Percentiles rank a stretch among this genome's conserved stretches.
Conservation (phyloP, 106 monocot species). For the Agapanthus africanus region DNA sequence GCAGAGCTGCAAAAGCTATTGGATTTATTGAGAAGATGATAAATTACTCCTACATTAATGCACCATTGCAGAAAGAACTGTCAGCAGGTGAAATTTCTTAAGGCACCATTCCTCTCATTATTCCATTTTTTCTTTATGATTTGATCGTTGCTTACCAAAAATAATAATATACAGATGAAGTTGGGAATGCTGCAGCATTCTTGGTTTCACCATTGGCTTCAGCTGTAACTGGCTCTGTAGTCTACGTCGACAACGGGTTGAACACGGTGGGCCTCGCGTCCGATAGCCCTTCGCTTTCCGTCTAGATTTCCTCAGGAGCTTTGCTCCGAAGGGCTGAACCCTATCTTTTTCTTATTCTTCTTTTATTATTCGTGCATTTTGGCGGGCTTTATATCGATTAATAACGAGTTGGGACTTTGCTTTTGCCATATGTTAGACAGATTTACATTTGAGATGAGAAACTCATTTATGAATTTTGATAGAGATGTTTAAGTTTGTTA, state of each 20-base stretch:
- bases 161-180: conserved; percentile 45
- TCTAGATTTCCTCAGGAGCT: background rate
- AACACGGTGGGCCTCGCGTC: conserved; percentile 65
- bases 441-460: background rate
- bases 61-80: conserved; percentile 84
- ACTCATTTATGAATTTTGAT: background rate
- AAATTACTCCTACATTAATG: conserved; percentile 76
- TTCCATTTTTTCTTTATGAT: no score
- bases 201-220: conserved; percentile 75
- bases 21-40: conserved; percentile 98
- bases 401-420: conserved; percentile 4
- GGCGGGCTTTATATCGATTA: background rate
- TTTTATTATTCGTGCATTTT: background rate
- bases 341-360: background rate
- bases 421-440: background rate
- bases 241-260: conserved; percentile 78
- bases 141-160: no score
- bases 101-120: no score
- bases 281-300: conserved; percentile 47
- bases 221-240: conserved; percentile 62
- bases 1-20: conserved; percentile 92
- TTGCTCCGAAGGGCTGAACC: background rate
- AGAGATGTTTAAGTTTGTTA: background rate
- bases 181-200: conserved; percentile 71
- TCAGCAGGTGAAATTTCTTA: conserved; percentile 54